Evolutionary conservation across 1,284 basidiomycete species (phyloP).

Genomic region (Apiotrichum laibachii): DNA sequence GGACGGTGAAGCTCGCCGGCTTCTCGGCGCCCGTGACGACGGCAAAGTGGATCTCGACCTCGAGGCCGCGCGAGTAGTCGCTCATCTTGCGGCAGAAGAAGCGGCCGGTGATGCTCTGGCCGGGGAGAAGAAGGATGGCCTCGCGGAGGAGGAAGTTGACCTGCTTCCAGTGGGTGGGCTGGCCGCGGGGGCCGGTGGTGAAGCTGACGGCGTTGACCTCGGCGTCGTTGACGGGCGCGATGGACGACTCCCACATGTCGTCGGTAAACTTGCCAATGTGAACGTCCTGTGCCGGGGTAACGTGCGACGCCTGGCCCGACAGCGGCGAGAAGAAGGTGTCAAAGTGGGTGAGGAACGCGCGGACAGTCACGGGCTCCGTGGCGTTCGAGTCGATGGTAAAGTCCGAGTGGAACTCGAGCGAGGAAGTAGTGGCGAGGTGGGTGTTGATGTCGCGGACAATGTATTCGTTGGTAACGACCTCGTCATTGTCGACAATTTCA

Average conservation of each 20-base stretch:
- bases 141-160: conserved; percentile 83
- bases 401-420: conserved; percentile 73
- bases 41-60: conserved; percentile 80
- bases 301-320: conserved; percentile 52
- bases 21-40: conserved; percentile 13
- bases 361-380: conserved; percentile 63
- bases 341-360: conserved; percentile 87
- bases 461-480: conserved; percentile 66
- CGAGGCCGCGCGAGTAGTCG: conserved; percentile 81
- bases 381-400: conserved; percentile 68
- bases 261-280: conserved; percentile 35
- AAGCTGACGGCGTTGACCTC: conserved; percentile 61
- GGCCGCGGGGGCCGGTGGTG: conserved; percentile 79
- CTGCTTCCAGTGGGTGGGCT: conserved; percentile 98
- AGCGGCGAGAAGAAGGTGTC: conserved; percentile 82
- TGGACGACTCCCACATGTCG: conserved; percentile 29
- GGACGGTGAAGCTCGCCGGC: conserved; percentile 28
- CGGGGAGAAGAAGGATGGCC: conserved; percentile 69
- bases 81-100: conserved; percentile 80
- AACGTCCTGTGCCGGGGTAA: conserved; percentile 52
- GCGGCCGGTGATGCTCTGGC: conserved; percentile 67
- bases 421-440: conserved; percentile 61
- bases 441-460: conserved; percentile 69
- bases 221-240: conserved; percentile 23
- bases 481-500: conserved; percentile 69